These are phyloP conservation scores for Calonectria multiphialidica DNA, from an alignment of 2,329 filamentous ascomycete genomes.

Conservation along the genomic window DNA sequence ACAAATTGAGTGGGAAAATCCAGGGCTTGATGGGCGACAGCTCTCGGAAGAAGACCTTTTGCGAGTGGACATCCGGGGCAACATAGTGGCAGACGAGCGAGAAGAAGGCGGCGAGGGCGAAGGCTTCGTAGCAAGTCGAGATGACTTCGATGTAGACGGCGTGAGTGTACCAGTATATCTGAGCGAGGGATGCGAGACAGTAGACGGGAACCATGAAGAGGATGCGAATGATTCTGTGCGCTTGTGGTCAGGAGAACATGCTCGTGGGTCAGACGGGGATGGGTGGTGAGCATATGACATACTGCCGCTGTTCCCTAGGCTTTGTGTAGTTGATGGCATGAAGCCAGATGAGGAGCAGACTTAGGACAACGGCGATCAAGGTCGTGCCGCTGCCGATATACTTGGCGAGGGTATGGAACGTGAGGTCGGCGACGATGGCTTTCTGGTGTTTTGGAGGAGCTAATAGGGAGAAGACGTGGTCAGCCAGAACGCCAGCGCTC, in stretches of 20 bases:
- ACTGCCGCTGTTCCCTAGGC: constrained; percentile 70
- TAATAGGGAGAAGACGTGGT: not conserved
- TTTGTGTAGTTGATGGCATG: constrained; percentile 73
- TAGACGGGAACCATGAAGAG: constrained; percentile 91
- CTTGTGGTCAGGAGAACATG: not conserved
- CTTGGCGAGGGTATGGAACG: constrained; percentile 67
- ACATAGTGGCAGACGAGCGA: constrained; percentile 85
- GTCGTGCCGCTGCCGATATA: constrained; percentile 63
- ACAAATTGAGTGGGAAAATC: constrained; percentile 80
- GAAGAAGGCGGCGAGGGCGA: constrained; percentile 90
- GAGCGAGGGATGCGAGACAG: constrained; percentile 78
- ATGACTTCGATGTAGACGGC: constrained; percentile 86
- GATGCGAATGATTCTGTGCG: constrained; percentile 82
- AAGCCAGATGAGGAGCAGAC: constrained; percentile 68
- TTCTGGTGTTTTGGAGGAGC: constrained; percentile 21
- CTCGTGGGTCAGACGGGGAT: not conserved
- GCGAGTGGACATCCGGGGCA: constrained; percentile 80
- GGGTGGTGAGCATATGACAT: constrained; percentile 35
- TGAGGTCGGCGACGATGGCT: constrained; percentile 59
- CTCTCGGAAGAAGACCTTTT: constrained; percentile 84
- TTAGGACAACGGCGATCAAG: constrained; percentile 63
- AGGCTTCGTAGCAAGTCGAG: constrained; percentile 89
- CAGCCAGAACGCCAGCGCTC: not conserved
- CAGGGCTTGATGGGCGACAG: constrained; percentile 76
- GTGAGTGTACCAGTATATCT: constrained; percentile 80